Evolutionary conservation across 2,329 filamentous ascomycete species (phyloP).

Genomic region (Arthrobotrys megalospora): DNA sequence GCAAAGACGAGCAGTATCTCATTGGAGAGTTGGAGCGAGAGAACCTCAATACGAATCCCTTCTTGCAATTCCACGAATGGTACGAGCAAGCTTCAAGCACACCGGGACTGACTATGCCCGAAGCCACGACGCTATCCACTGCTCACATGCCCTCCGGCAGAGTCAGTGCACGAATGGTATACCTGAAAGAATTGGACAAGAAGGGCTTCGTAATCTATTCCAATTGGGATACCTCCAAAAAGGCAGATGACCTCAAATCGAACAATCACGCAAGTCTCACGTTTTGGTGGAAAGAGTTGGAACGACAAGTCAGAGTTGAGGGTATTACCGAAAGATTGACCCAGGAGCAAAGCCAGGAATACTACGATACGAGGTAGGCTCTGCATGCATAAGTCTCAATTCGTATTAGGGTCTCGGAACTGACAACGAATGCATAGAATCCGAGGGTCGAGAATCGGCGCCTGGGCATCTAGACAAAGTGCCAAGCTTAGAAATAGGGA

Average conservation of each 20-base stretch:
- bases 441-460: conserved; percentile 85
- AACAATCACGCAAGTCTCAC: conserved; percentile 87
- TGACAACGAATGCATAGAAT: conserved; percentile 76
- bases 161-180: conserved; percentile 88
- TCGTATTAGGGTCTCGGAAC: neutral
- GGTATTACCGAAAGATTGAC: conserved; percentile 79
- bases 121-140: conserved; percentile 90
- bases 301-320: conserved; percentile 93
- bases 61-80: conserved; percentile 90
- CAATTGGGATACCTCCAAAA: conserved; percentile 86
- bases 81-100: conserved; percentile 79
- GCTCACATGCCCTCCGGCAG: conserved; percentile 85
- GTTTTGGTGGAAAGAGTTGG: conserved; percentile 89
- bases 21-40: conserved; percentile 74
- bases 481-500: conserved; percentile 79
- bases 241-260: conserved; percentile 77
- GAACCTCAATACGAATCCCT: conserved; percentile 77
- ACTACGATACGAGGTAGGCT: conserved; percentile 74
- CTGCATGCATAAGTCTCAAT: conserved; percentile 8
- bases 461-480: conserved; percentile 94
- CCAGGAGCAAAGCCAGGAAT: conserved; percentile 79
- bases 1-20: conserved; percentile 82
- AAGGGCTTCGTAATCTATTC: conserved; percentile 91
- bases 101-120: conserved; percentile 78
- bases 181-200: conserved; percentile 92